Conservation (phyloP, 2,329 filamentous ascomycete species). For the Zymoseptoria ardabiliae region DNA sequence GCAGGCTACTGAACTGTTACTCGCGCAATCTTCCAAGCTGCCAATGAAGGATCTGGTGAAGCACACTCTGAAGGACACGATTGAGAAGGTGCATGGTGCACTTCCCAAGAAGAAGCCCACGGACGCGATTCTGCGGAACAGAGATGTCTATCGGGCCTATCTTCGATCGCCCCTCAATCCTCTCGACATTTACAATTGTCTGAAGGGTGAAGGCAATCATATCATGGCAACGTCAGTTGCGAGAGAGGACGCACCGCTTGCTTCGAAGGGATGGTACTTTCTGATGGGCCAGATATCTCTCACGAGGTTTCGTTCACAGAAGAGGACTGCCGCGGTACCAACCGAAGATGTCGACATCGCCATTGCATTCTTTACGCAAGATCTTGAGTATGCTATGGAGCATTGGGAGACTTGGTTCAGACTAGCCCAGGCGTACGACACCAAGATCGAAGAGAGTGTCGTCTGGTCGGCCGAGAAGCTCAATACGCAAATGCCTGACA, state of each 20-base stretch:
- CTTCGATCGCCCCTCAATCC: conserved; percentile 80
- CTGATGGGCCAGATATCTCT: conserved; percentile 81
- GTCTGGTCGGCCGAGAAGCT: conserved; percentile 87
- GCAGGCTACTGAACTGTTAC: conserved; percentile 74
- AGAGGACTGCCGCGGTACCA: conserved; percentile 63
- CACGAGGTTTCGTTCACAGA: conserved; percentile 74
- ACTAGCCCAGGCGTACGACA: conserved; percentile 78
- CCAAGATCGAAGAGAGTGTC: conserved; percentile 78
- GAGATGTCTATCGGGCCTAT: conserved; percentile 72
- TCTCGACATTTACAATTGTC: conserved; percentile 67
- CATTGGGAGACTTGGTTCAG: conserved; percentile 90
- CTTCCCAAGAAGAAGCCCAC: conserved; percentile 71
- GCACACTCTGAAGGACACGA: conserved; percentile 79
- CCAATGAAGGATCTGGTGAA: conserved; percentile 87
- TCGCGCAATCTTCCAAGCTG: conserved; percentile 72
- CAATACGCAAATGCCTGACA: conserved; percentile 70
- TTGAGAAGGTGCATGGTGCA: conserved; percentile 86
- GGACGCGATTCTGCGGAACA: conserved; percentile 77
- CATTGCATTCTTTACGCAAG: conserved; percentile 69
- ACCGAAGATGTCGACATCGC: conserved; percentile 80
- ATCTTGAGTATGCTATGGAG: conserved; percentile 72
- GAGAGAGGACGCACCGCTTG: conserved; percentile 60
- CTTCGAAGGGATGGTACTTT: conserved; percentile 85
- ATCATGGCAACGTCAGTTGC: conserved; percentile 57
- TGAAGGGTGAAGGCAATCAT: conserved; percentile 68